phyloP scores from a whole-genome alignment of 768 basidiomycete species.

The Leucosporidium creatinivorum region DNA sequence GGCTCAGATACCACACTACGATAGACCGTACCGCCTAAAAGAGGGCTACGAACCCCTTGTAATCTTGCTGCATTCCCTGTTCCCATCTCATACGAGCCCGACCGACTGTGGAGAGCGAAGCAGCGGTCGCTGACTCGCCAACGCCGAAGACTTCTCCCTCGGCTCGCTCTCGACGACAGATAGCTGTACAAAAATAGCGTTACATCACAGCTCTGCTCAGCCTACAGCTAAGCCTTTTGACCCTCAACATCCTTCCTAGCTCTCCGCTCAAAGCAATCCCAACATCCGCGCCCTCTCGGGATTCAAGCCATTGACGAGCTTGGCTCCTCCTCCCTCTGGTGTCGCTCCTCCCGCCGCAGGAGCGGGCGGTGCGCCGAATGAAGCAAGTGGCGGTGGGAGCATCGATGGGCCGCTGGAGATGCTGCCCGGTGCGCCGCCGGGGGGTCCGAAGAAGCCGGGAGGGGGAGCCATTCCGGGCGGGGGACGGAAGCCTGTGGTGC shows the following conservation, averaged over 20 bases:
- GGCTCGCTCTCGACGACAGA: too few relatives aligned
- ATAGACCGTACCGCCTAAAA: too few relatives aligned
- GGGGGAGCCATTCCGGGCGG: constrained; percentile 23
- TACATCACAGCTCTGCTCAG: too few relatives aligned
- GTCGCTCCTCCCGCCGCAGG: neutral
- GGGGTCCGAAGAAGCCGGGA: constrained; percentile 9
- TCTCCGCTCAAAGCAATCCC: constrained; percentile 21
- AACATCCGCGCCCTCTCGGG: constrained; percentile 30
- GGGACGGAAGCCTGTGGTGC: constrained; percentile 17
- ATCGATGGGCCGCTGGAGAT: neutral
- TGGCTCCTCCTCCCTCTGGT: neutral
- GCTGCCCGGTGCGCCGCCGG: neutral
- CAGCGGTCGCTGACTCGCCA: too few relatives aligned
- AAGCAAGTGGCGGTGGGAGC: constrained; percentile 5
- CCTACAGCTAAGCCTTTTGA: neutral
- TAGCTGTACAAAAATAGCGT: too few relatives aligned
- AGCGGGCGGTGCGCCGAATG: neutral
- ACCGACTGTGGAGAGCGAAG: too few relatives aligned
- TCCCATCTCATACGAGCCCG: too few relatives aligned
- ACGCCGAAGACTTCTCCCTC: too few relatives aligned
- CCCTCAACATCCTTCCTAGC: too few relatives aligned
- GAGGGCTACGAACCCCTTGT: too few relatives aligned
- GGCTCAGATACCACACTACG: too few relatives aligned
- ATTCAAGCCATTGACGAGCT: constrained; percentile 28
- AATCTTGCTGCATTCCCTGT: too few relatives aligned